Evolutionary conservation across 1,284 basidiomycete genomes (phyloP).

Genomic region (Coniferiporia weirii): DNA sequence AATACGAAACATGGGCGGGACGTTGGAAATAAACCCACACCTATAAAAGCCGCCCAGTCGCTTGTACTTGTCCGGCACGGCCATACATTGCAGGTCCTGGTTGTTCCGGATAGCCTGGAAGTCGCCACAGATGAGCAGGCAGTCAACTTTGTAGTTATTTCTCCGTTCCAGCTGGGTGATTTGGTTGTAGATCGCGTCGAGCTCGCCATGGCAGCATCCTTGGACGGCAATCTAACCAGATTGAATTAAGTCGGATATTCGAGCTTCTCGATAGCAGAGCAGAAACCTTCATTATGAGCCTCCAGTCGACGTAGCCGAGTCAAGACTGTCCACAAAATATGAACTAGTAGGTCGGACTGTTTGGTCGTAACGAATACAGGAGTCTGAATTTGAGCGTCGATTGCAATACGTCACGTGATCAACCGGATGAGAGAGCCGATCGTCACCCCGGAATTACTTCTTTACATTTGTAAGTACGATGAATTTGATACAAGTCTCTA

Average conservation of each 20-base stretch:
- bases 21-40: constrained; percentile 25
- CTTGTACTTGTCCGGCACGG: constrained; percentile 88
- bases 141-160: constrained; percentile 68
- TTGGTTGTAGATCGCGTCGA: constrained; percentile 83
- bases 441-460: too few species aligned
- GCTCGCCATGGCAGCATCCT: constrained; percentile 92
- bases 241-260: background rate
- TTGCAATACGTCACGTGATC: too few species aligned
- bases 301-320: too few species aligned
- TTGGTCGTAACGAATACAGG: too few species aligned
- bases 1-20: background rate
- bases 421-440: too few species aligned
- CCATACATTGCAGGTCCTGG: constrained; percentile 84
- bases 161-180: constrained; percentile 58
- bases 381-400: too few species aligned
- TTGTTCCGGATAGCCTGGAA: constrained; percentile 91
- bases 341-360: too few species aligned
- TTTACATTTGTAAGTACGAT: too few species aligned
- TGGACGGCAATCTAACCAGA: constrained; percentile 74
- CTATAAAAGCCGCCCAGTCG: constrained; percentile 80
- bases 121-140: constrained; percentile 91
- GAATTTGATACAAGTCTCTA: background rate
- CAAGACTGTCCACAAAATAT: too few species aligned
- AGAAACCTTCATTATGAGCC: background rate
- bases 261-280: background rate